phyloP scores from a whole-genome alignment of 2,329 filamentous ascomycete species.

The Fusarium cyanostomum region DNA sequence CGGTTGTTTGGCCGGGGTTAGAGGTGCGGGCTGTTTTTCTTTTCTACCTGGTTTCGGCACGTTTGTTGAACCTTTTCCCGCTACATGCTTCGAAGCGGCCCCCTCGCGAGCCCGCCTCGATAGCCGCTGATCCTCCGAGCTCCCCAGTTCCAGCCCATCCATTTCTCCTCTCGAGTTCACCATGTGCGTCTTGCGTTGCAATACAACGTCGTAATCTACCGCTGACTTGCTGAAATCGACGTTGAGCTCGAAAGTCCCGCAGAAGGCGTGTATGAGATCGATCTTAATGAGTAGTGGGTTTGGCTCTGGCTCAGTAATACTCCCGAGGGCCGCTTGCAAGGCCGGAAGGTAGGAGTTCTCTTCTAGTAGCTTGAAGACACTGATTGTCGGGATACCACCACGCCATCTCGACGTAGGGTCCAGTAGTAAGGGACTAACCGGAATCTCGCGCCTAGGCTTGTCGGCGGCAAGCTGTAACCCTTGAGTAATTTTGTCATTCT shows the following conservation, averaged over 20 bases:
- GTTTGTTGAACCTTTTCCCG: too few species aligned
- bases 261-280: background rate
- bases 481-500: background rate
- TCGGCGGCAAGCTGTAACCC: background rate
- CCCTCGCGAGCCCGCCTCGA: too few species aligned
- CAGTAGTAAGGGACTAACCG: background rate
- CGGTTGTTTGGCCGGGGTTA: too few species aligned
- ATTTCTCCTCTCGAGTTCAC: too few species aligned
- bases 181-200: too few species aligned
- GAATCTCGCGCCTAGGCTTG: background rate
- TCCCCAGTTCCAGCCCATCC: background rate
- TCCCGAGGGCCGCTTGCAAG: too few species aligned
- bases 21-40: too few species aligned
- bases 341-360: background rate
- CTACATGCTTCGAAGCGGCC: too few species aligned
- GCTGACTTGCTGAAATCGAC: background rate
- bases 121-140: too few species aligned
- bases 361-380: background rate
- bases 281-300: background rate
- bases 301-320: background rate
- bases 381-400: background rate
- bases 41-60: too few species aligned
- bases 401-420: background rate
- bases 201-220: background rate
- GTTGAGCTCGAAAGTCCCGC: background rate